These are phyloP conservation scores for Cytospora piceae DNA, from an alignment of 2,329 filamentous ascomycete genomes.

Conservation along the genomic window DNA sequence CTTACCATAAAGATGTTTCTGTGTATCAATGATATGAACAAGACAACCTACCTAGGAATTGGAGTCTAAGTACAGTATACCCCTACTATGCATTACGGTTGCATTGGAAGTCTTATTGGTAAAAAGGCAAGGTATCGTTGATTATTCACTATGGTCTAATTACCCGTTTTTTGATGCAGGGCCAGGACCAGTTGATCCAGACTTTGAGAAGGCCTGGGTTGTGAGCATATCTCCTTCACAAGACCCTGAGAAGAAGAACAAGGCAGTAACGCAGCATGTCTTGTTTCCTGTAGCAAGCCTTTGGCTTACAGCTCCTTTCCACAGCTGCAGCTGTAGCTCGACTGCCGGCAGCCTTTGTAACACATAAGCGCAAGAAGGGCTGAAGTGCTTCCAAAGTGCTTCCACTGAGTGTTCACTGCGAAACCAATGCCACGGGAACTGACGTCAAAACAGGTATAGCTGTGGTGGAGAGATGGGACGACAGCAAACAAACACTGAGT, in stretches of 20 bases:
- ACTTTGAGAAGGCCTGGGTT: neutral
- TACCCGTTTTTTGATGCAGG: too few relatives aligned
- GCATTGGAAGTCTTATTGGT: too few relatives aligned
- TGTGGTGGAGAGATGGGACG: constrained; percentile 7
- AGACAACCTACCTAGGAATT: too few relatives aligned
- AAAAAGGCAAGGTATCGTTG: too few relatives aligned
- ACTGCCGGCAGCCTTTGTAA: constrained; percentile 30
- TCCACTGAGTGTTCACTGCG: constrained; percentile 26
- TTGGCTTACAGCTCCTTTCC: constrained; percentile 6
- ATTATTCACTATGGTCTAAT: too few relatives aligned
- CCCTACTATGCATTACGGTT: too few relatives aligned
- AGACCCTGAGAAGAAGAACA: neutral
- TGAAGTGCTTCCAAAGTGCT: constrained; percentile 11
- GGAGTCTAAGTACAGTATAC: too few relatives aligned
- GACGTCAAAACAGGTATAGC: constrained; percentile 18
- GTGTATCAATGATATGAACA: too few relatives aligned
- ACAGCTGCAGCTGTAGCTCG: constrained; percentile 21
- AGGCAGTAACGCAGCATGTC: constrained; percentile 12
- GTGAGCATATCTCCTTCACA: neutral
- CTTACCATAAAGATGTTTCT: too few relatives aligned
- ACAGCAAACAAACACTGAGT: constrained; percentile 23
- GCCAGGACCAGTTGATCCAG: too few relatives aligned
- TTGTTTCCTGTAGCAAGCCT: constrained; percentile 5
- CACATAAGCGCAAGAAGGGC: constrained; percentile 6
- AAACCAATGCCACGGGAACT: constrained; percentile 27